Evolutionary conservation across 2,329 filamentous ascomycete genomes (phyloP).

Genomic region (Apiospora malaysiana): DNA sequence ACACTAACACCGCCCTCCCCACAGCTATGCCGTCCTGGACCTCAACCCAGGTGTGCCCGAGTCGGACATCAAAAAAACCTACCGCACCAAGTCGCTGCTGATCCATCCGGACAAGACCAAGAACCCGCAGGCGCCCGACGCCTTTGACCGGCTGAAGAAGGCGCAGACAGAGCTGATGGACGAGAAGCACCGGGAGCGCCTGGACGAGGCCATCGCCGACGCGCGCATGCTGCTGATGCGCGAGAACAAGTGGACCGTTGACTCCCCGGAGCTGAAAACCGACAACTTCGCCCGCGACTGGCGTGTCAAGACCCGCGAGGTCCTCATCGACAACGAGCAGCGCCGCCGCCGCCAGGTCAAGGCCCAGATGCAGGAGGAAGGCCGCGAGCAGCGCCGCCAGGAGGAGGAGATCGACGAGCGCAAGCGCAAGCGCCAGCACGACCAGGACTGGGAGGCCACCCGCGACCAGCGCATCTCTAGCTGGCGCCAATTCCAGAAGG

Average conservation of each 20-base stretch:
- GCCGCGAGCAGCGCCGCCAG: slow-evolving; percentile 81
- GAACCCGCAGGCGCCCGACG: slow-evolving; percentile 89
- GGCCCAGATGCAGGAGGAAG: slow-evolving; percentile 96
- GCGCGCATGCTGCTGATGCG: slow-evolving; percentile 94
- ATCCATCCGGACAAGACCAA: slow-evolving; percentile 98
- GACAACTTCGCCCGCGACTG: slow-evolving; percentile 83
- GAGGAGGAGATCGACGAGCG: slow-evolving; percentile 84
- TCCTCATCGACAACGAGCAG: slow-evolving; percentile 92
- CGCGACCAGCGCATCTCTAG: slow-evolving; percentile 89
- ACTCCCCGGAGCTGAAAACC: slow-evolving; percentile 85
- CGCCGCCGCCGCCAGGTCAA: slow-evolving; percentile 84
- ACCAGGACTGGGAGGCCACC: slow-evolving; percentile 94
- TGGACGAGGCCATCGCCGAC: slow-evolving; percentile 96
- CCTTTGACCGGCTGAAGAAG: slow-evolving; percentile 96
- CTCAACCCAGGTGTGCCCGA: slow-evolving; percentile 95
- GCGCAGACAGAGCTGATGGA: slow-evolving; percentile 91
- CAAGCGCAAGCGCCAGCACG: slow-evolving; percentile 88
- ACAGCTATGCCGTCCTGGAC: slow-evolving; percentile 84
- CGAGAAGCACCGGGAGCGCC: slow-evolving; percentile 83
- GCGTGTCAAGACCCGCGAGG: slow-evolving; percentile 87
- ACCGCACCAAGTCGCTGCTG: slow-evolving; percentile 97
- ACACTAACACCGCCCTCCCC: slow-evolving; percentile 44
- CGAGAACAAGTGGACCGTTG: slow-evolving; percentile 90
- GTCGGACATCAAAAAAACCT: slow-evolving; percentile 91
- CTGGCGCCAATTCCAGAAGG: slow-evolving; percentile 92